Conservation (phyloP, 331 rosid genomes). For the Cydonia oblonga region DNA sequence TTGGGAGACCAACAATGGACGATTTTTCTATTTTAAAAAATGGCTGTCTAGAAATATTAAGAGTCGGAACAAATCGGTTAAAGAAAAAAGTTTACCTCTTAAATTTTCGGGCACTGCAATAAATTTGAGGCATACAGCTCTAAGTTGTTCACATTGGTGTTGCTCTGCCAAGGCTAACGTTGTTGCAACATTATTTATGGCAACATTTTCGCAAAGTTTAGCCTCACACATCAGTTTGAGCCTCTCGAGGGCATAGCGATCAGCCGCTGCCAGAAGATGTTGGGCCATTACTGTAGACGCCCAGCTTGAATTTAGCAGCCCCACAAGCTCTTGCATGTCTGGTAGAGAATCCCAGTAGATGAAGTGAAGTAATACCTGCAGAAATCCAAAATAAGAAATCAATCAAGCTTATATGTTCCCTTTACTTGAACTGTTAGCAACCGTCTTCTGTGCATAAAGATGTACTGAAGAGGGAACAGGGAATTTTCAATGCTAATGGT, state of each 20-base stretch:
- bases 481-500: background rate
- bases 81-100: constrained; percentile 20
- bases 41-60: background rate
- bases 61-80: background rate
- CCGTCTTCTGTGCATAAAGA: background rate
- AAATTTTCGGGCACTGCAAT: constrained; percentile 45
- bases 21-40: background rate
- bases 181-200: constrained; percentile 55
- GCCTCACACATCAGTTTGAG: constrained; percentile 42
- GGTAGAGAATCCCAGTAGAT: constrained; percentile 48
- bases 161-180: constrained; percentile 60
- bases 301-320: constrained; percentile 30
- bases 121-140: constrained; percentile 41
- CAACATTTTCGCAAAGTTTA: constrained; percentile 41
- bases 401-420: background rate
- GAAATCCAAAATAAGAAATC: background rate
- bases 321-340: constrained; percentile 36
- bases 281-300: constrained; percentile 45
- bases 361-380: constrained; percentile 48
- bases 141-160: constrained; percentile 45
- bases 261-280: constrained; percentile 56
- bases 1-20: background rate
- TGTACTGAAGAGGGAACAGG: background rate
- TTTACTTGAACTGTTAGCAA: background rate
- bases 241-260: constrained; percentile 37